These are phyloP conservation scores for Fistulifera pelliculosa DNA, from an alignment of 108 stramenopile species.

Conservation along the genomic window DNA sequence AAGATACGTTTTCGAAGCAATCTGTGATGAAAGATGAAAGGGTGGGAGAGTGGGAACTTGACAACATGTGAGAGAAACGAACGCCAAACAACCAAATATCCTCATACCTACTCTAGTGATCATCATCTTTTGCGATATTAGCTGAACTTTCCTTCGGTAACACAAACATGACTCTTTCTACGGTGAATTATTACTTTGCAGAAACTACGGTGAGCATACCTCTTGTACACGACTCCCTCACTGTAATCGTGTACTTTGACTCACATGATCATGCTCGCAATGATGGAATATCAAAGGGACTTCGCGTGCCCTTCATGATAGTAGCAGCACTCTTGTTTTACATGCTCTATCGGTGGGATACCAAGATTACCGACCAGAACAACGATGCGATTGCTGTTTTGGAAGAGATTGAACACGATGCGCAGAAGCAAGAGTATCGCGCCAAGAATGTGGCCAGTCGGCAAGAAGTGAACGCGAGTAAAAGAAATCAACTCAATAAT, in stretches of 20 bases:
- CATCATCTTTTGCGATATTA: too few species aligned
- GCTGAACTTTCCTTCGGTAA: too few species aligned
- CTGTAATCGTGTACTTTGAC: not conserved
- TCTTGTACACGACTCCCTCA: not conserved
- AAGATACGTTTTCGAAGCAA: not conserved
- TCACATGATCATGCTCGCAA: constrained; percentile 1
- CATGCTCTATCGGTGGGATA: constrained; percentile 9
- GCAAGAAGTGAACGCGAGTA: not conserved
- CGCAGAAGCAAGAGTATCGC: not conserved
- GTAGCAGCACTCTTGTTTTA: constrained; percentile 14
- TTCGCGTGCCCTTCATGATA: constrained; percentile 20
- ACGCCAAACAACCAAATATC: too few species aligned
- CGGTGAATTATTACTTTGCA: constrained; percentile 27
- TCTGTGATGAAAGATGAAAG: too few species aligned
- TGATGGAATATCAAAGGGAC: too few species aligned
- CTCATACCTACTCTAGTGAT: too few species aligned
- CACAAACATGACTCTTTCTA: constrained; percentile 28
- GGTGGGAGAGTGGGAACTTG: too few species aligned
- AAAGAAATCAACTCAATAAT: not conserved
- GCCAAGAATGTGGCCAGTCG: not conserved
- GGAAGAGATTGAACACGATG: not conserved
- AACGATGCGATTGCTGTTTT: not conserved
- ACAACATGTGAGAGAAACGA: too few species aligned
- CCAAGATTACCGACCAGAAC: constrained; percentile 5
- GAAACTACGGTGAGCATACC: constrained; percentile 22